Evolutionary conservation across 1,139 yeast species (phyloP), one percentile per base, ranked within the genome.

Genomic region (Kluyveromyces marxianus): DNA sequence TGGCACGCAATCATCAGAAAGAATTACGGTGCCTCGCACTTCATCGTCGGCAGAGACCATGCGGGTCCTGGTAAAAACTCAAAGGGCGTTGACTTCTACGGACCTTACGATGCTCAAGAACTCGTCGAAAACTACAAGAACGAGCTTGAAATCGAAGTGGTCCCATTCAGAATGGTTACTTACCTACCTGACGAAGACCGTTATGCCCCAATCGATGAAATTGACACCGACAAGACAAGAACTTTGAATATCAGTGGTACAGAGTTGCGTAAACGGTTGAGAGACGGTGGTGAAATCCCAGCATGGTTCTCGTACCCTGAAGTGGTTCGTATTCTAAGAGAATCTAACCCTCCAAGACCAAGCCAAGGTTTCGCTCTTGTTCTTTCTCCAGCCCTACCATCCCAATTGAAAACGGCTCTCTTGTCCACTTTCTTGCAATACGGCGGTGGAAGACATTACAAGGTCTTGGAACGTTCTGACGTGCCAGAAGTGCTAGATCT

Each of bases 1-100:
- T 90, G 97, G 97, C 97, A 90, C 66, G 96, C 97, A 27, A 84
- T 90, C 63, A 90, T 90, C 65, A 84, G 97, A 71, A 87, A 89
- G 75, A 90, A 90, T 70, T 89, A 84, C 66, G 97, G 97, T 65
- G 96, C 95, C 47, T 86, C 96, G 47, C 97, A 90, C 68, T 90
- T 90, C 70, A 92, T 92, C 62, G 96, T 90, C 46, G 97, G 98
- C 51, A 83, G 98, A 73, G 97, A 90, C 68, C 97, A 90, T 64
- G 97, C 97, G 49, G 97, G 97, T 51, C 97, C 97, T 28, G 97
- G 97, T 56, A 77, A 78, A 57, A 90, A 90, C 77, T 88, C 96
- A 46, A 74, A 83, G 65, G 97, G 97, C 51, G 90, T 79, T 43
- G 97, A 89, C 54, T 90, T 90, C 71, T 92, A 90, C 63, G 97